A percentile compares a stretch with the other conserved stretches of the same genome.
These are phyloP conservation scores for Gracilaria domingensis DNA, from an alignment of 23 red algal species.

Conservation along the genomic window DNA sequence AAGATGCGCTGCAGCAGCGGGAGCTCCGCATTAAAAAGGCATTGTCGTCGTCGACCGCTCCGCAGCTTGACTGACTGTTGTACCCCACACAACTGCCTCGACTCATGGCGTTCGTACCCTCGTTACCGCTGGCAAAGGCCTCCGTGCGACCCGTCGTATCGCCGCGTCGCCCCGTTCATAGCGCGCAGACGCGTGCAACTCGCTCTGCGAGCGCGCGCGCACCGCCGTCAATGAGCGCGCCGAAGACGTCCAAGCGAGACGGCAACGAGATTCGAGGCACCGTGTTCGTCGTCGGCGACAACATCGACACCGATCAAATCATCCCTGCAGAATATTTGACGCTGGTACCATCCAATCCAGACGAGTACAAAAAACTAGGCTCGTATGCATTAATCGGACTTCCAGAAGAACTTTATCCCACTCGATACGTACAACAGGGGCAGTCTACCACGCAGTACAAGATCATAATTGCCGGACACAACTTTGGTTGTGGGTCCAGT, in stretches of 20 bases:
- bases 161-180: neutral
- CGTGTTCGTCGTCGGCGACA: slow-evolving; percentile 92
- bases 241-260: slow-evolving; percentile 41
- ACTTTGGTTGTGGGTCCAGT: slow-evolving; percentile 96
- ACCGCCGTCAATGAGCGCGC: neutral
- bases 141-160: neutral
- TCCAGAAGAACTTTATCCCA: slow-evolving; percentile 75
- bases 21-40: no score
- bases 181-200: neutral
- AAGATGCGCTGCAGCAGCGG: no score
- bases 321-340: slow-evolving; percentile 96
- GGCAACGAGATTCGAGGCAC: slow-evolving; percentile 74
- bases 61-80: no score
- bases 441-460: slow-evolving; percentile 60
- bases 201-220: neutral
- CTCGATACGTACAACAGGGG: slow-evolving; percentile 74
- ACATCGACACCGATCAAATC: slow-evolving; percentile 99
- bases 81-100: no score
- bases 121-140: neutral
- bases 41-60: no score
- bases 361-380: slow-evolving; percentile 94
- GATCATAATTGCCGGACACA: slow-evolving; percentile 95
- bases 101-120: neutral
- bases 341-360: slow-evolving; percentile 92
- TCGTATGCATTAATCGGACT: slow-evolving; percentile 90